These are phyloP conservation scores for Bruguiera parviflora DNA, from an alignment of 345 rosid species.

Conservation along the genomic window DNA sequence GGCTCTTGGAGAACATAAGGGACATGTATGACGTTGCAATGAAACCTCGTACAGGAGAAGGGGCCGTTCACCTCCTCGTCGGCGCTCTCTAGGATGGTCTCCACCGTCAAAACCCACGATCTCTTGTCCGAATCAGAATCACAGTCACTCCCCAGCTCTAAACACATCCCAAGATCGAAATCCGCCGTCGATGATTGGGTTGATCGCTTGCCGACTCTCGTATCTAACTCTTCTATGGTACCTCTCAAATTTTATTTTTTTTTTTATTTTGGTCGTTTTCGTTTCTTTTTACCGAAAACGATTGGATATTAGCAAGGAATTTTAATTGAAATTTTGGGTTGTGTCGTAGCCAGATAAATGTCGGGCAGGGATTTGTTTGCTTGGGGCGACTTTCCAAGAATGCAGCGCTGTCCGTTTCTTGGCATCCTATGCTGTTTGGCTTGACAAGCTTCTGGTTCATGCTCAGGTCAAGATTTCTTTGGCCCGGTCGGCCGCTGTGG, in stretches of 20 bases:
- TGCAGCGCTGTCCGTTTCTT: slow-evolving; percentile 69
- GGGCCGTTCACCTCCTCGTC: slow-evolving; percentile 37
- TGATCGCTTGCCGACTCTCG: slow-evolving; percentile 38
- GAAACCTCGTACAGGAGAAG: slow-evolving; percentile 58
- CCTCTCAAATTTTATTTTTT: background rate
- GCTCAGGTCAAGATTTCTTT: slow-evolving; percentile 45
- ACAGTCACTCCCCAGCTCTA: slow-evolving; percentile 25
- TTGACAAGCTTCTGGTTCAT: slow-evolving; percentile 47
- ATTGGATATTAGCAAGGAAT: background rate
- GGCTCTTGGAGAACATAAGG: slow-evolving; percentile 35
- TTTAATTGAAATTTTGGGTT: background rate
- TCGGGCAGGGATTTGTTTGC: slow-evolving; percentile 70
- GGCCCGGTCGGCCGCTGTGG: too few relatives aligned
- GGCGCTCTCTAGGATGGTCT: slow-evolving; percentile 44
- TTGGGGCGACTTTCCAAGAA: slow-evolving; percentile 73
- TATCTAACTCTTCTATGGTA: slow-evolving; percentile 51
- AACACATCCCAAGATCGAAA: slow-evolving; percentile 42
- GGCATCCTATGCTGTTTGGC: slow-evolving; percentile 59
- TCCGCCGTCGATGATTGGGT: slow-evolving; percentile 76
- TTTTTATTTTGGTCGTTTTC: background rate
- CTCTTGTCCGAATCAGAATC: slow-evolving; percentile 48
- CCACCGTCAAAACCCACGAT: slow-evolving; percentile 40
- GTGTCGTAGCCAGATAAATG: slow-evolving; percentile 75
- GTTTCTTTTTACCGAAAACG: background rate
- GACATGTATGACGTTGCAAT: slow-evolving; percentile 51